These are phyloP conservation scores for Arthroderma uncinatum DNA, from an alignment of 2,329 filamentous ascomycete genomes.

Conservation along the genomic window DNA sequence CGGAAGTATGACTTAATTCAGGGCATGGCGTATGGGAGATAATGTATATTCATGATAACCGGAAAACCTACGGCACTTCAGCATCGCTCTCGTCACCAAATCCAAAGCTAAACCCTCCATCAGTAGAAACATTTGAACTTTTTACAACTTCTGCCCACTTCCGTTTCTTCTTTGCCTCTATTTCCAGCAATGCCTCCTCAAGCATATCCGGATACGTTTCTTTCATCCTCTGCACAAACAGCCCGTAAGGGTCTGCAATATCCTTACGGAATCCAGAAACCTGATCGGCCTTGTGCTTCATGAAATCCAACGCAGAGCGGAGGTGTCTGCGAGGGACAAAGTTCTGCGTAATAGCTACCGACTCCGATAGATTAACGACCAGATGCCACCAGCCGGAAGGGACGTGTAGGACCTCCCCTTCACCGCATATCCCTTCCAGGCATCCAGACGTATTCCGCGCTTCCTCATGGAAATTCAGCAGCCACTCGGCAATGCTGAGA, in stretches of 20 bases:
- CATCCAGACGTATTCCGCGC: conserved; percentile 67
- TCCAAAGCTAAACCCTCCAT: conserved; percentile 51
- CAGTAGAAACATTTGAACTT: conserved; percentile 29
- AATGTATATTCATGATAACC: conserved; percentile 8
- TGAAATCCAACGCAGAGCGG: conserved; percentile 63
- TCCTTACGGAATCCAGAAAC: conserved; percentile 72
- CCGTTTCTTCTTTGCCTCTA: conserved; percentile 59
- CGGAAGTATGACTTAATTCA: too few species aligned
- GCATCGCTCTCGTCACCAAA: conserved; percentile 48
- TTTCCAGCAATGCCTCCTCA: conserved; percentile 50
- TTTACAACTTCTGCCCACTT: conserved; percentile 77
- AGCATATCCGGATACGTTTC: conserved; percentile 56
- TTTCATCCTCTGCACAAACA: conserved; percentile 61
- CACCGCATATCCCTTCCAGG: conserved; percentile 69
- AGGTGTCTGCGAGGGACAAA: conserved; percentile 73
- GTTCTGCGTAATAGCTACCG: conserved; percentile 88
- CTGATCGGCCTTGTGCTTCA: conserved; percentile 71
- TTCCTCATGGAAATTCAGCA: conserved; percentile 76
- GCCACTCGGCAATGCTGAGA: conserved; percentile 92
- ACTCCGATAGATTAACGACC: conserved; percentile 75
- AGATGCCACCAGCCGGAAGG: conserved; percentile 96
- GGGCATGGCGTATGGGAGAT: not conserved
- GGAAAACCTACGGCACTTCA: conserved; percentile 33
- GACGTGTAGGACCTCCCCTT: conserved; percentile 82
- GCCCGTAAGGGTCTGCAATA: conserved; percentile 58